Conservation (phyloP, 805 yeast species). For the Candida khao-thaluensis region DNA sequence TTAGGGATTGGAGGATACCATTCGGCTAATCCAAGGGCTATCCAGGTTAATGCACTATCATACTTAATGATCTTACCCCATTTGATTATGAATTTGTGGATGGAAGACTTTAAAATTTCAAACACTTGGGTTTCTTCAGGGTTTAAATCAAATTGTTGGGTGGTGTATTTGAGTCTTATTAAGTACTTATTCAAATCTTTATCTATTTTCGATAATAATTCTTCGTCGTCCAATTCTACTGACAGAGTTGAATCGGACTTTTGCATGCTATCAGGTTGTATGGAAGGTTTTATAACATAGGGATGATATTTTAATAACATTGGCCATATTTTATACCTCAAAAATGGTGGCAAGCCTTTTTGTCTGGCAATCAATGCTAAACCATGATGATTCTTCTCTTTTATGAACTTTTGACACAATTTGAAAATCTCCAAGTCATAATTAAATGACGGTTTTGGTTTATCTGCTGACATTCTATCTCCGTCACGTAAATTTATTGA, state of each 20-base stretch:
- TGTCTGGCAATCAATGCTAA: constrained; percentile 79
- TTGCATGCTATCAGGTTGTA: constrained; percentile 55
- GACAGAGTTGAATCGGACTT: not conserved
- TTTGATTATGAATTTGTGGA: constrained; percentile 62
- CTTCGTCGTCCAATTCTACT: constrained; percentile 19
- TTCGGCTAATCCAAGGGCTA: constrained; percentile 83
- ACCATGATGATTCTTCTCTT: constrained; percentile 64
- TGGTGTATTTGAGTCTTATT: constrained; percentile 39
- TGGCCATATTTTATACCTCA: constrained; percentile 85
- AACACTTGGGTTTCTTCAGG: constrained; percentile 35
- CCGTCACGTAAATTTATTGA: not conserved
- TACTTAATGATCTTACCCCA: constrained; percentile 80
- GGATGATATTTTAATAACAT: constrained; percentile 79
- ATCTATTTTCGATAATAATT: constrained; percentile 38
- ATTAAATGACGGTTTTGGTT: constrained; percentile 26
- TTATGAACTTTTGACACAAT: constrained; percentile 55
- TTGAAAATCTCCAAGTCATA: constrained; percentile 48
- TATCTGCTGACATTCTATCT: constrained; percentile 9
- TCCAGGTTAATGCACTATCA: constrained; percentile 83
- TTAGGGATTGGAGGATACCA: constrained; percentile 73
- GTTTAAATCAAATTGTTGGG: constrained; percentile 12
- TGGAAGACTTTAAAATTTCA: constrained; percentile 55
- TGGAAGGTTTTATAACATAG: constrained; percentile 72
- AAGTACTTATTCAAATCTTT: constrained; percentile 64
- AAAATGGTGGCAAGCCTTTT: constrained; percentile 79